Evolutionary conservation across 495 filamentous ascomycete genomes (phyloP).

Genomic region (Trichoderma virens): DNA sequence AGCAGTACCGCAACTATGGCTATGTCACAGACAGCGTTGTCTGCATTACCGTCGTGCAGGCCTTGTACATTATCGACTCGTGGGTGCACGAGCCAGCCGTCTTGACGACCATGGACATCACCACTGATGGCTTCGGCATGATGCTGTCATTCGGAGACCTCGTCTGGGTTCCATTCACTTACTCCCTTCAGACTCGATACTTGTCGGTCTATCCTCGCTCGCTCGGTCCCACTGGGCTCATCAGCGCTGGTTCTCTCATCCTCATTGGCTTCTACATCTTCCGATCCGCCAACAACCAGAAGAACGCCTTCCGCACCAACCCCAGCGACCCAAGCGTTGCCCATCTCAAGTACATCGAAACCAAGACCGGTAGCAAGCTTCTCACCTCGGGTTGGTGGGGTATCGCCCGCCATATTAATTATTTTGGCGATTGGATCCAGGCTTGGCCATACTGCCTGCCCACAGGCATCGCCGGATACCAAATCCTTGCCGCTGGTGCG

Average conservation of each 20-base stretch:
- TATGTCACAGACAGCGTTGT: constrained; percentile 83
- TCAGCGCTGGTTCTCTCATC: constrained; percentile 56
- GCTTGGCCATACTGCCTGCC: constrained; percentile 87
- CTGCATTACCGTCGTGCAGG: constrained; percentile 70
- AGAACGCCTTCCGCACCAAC: constrained; percentile 87
- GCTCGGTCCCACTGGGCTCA: constrained; percentile 58
- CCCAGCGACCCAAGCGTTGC: constrained; percentile 73
- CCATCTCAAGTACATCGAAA: constrained; percentile 83
- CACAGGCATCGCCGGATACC: constrained; percentile 77
- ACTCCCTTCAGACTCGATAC: constrained; percentile 82
- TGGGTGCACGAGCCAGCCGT: constrained; percentile 89
- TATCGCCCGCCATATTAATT: constrained; percentile 86
- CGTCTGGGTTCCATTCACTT: constrained; percentile 88
- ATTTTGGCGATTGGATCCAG: constrained; percentile 95
- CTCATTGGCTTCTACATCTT: constrained; percentile 77
- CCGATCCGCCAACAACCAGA: constrained; percentile 84
- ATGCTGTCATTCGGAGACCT: constrained; percentile 97
- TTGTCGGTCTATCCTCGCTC: constrained; percentile 72
- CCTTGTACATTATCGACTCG: constrained; percentile 76
- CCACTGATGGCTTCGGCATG: constrained; percentile 88
- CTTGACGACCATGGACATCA: constrained; percentile 94
- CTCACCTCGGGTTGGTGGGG: constrained; percentile 96
- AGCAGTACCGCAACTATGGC: constrained; percentile 78
- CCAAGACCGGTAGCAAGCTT: constrained; percentile 69
- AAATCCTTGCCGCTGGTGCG: constrained; percentile 46